Conservation (phyloP, 2,329 filamentous ascomycete species). For the Bertia moriformis region DNA sequence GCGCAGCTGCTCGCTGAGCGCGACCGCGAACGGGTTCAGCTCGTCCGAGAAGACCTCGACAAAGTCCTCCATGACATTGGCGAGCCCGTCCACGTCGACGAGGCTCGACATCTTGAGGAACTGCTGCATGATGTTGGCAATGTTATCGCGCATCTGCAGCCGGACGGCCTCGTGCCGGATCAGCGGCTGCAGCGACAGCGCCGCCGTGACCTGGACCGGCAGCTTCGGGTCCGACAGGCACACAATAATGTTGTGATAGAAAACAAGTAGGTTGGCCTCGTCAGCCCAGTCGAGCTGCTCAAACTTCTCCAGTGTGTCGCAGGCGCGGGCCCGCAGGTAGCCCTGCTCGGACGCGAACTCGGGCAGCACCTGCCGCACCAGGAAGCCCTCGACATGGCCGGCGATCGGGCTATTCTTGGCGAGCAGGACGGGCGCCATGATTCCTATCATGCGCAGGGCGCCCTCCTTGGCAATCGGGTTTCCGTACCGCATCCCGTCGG, state of each 20-base stretch:
- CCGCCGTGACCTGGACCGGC: constrained; percentile 84
- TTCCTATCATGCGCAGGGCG: constrained; percentile 91
- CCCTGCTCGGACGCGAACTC: constrained; percentile 89
- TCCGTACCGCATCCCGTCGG: constrained; percentile 81
- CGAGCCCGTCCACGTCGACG: constrained; percentile 89
- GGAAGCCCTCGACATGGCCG: constrained; percentile 94
- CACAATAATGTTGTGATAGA: constrained; percentile 91
- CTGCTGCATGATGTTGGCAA: constrained; percentile 98
- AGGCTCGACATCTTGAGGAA: constrained; percentile 93
- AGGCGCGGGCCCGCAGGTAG: constrained; percentile 84
- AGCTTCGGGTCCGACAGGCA: constrained; percentile 92
- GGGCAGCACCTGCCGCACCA: constrained; percentile 94
- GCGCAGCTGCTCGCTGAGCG: constrained; percentile 83
- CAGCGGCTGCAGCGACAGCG: constrained; percentile 82
- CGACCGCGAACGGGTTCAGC: constrained; percentile 90
- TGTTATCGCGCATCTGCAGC: constrained; percentile 90
- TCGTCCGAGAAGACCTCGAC: constrained; percentile 97
- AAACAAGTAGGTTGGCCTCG: constrained; percentile 81
- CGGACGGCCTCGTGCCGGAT: constrained; percentile 92
- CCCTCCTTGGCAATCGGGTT: constrained; percentile 92
- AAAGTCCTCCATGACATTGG: constrained; percentile 99
- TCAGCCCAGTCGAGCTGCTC: constrained; percentile 96
- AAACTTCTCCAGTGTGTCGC: constrained; percentile 95
- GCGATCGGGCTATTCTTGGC: constrained; percentile 98
- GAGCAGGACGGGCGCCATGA: constrained; percentile 79